A percentile compares a stretch with the other conserved stretches of the same genome.
These are phyloP conservation scores for Plantago lanceolata DNA, from an alignment of 305 asterid species.

Conservation along the genomic window DNA sequence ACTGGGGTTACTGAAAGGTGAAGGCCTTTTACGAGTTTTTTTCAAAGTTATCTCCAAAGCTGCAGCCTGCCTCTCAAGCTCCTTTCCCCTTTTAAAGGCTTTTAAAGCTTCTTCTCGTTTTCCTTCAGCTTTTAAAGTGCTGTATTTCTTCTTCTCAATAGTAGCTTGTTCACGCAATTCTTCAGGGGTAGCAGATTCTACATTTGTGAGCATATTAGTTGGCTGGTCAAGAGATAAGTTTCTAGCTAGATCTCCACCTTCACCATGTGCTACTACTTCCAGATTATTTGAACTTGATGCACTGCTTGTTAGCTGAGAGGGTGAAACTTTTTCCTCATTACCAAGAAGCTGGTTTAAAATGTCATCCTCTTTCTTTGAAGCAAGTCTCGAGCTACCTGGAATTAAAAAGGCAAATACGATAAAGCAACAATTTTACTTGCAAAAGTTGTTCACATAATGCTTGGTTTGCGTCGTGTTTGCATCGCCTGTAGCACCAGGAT, in stretches of 20 bases:
- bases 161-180: slow-evolving; percentile 78
- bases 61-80: slow-evolving; percentile 93
- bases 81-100: slow-evolving; percentile 90
- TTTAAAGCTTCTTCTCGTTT: slow-evolving; percentile 85
- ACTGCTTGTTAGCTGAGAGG: slow-evolving; percentile 32
- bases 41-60: slow-evolving; percentile 72
- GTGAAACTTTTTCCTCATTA: slow-evolving; percentile 33
- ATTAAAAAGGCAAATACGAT: slow-evolving; percentile 12
- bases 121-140: slow-evolving; percentile 82
- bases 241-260: slow-evolving; percentile 32
- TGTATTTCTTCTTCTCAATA: slow-evolving; percentile 67
- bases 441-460: not conserved
- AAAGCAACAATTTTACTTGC: slow-evolving; percentile 15
- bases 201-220: slow-evolving; percentile 21
- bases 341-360: slow-evolving; percentile 48
- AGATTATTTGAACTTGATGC: slow-evolving; percentile 48
- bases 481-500: too few relatives aligned
- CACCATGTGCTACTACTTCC: slow-evolving; percentile 33
- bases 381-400: slow-evolving; percentile 65
- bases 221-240: slow-evolving; percentile 13
- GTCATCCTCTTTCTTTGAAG: slow-evolving; percentile 59
- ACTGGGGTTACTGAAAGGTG: slow-evolving; percentile 41
- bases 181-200: slow-evolving; percentile 63
- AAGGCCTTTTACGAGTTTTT: slow-evolving; percentile 67
- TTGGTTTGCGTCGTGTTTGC: too few relatives aligned